Conservation (phyloP, 139 green algal genomes). For the Astrephomene gubernaculifera region DNA sequence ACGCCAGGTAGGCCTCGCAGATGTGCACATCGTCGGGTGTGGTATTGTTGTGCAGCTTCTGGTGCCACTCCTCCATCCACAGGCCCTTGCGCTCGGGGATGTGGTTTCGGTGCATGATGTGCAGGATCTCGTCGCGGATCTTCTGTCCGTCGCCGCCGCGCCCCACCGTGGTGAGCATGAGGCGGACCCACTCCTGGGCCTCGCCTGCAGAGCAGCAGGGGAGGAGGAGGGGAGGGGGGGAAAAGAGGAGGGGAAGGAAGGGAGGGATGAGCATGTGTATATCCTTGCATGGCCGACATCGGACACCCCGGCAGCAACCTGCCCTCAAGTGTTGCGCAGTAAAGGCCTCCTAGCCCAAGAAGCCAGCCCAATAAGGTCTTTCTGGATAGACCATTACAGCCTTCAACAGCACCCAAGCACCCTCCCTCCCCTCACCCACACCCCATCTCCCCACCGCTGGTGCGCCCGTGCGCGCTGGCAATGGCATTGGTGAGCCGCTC, state of each 20-base stretch:
- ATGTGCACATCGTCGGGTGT: conserved; percentile 98
- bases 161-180: conserved; percentile 91
- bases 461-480: conserved; percentile 66
- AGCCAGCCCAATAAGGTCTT: no score
- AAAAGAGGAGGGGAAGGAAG: no score
- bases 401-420: not conserved
- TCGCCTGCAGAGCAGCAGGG: conserved; percentile 61
- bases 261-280: no score
- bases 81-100: conserved; percentile 74
- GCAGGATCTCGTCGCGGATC: conserved; percentile 98
- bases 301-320: no score
- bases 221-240: not conserved
- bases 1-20: conserved; percentile 96
- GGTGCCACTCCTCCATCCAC: conserved; percentile 90
- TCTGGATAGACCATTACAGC: no score
- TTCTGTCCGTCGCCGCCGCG: conserved; percentile 95
- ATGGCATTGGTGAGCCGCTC: conserved; percentile 90
- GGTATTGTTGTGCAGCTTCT: conserved; percentile 99
- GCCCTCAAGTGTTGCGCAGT: no score
- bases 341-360: no score
- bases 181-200: conserved; percentile 91
- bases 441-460: conserved; percentile 7
- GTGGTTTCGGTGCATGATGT: conserved; percentile 98
- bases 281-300: no score
- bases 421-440: not conserved